Percentiles rank a stretch among this genome's conserved stretches.
phyloP scores from a whole-genome alignment of 108 stramenopile species.

The Seminavis robusta region DNA sequence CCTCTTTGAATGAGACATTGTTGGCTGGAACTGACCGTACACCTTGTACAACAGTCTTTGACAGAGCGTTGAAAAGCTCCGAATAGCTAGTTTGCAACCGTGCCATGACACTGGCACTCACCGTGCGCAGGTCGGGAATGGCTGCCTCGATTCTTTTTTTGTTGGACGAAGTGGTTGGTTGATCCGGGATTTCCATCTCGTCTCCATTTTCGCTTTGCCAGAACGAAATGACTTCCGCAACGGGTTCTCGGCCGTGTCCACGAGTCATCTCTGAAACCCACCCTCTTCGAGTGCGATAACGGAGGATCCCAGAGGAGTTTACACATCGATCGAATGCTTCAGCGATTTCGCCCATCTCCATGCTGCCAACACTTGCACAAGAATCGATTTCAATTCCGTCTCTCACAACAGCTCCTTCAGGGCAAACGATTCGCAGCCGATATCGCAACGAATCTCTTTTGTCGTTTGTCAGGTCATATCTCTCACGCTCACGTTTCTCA shows the following conservation, averaged over 20 bases:
- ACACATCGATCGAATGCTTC: constrained; percentile 82
- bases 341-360: constrained; percentile 85
- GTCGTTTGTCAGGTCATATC: constrained; percentile 7
- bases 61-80: constrained; percentile 54
- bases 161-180: neutral
- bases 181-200: neutral
- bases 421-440: constrained; percentile 78
- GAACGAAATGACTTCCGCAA: constrained; percentile 86
- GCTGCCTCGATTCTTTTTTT: constrained; percentile 61
- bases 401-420: constrained; percentile 87
- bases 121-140: constrained; percentile 60
- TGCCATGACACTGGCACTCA: constrained; percentile 65
- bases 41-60: constrained; percentile 47
- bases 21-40: constrained; percentile 37
- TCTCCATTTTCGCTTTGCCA: constrained; percentile 17
- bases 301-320: constrained; percentile 85
- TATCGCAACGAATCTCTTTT: constrained; percentile 36
- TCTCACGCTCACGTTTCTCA: constrained; percentile 43
- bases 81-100: constrained; percentile 55
- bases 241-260: constrained; percentile 88
- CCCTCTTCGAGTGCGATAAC: constrained; percentile 82
- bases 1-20: constrained; percentile 32
- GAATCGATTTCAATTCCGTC: constrained; percentile 91
- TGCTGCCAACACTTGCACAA: constrained; percentile 75
- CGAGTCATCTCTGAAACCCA: constrained; percentile 94